These are phyloP conservation scores for Begonia loranthoides DNA, from an alignment of 306 rosid species.

Conservation along the genomic window DNA sequence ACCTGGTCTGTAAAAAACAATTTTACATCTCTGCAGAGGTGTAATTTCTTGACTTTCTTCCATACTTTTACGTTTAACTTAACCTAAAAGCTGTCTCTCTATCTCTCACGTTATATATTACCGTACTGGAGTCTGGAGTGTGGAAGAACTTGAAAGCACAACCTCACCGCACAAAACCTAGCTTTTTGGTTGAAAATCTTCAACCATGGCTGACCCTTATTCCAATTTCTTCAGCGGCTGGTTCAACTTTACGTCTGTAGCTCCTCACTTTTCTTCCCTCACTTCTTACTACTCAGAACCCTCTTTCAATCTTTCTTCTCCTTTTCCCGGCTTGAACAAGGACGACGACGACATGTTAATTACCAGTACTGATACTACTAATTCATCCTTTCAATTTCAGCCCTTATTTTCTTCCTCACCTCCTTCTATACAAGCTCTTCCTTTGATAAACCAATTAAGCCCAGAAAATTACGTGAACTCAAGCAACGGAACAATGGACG, in stretches of 20 bases:
- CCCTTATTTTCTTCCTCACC: constrained; percentile 5
- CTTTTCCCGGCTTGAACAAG: neutral
- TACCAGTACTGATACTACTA: too few species aligned
- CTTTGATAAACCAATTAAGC: constrained; percentile 27
- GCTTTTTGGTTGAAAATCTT: neutral
- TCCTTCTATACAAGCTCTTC: constrained; percentile 42
- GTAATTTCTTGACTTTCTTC: constrained; percentile 23
- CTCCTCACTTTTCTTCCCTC: constrained; percentile 7
- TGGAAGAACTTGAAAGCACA: constrained; percentile 7
- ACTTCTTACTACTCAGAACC: constrained; percentile 7
- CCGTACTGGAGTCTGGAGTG: neutral
- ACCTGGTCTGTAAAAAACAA: neutral
- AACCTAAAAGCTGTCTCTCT: constrained; percentile 1
- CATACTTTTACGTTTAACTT: constrained; percentile 15
- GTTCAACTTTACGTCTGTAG: constrained; percentile 41
- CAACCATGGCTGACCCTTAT: constrained; percentile 51
- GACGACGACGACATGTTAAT: too few species aligned
- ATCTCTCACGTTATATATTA: constrained; percentile 10
- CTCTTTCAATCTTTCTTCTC: constrained; percentile 4
- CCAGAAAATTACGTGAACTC: constrained; percentile 15
- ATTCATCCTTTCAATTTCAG: constrained; percentile 1
- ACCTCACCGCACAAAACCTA: constrained; percentile 7
- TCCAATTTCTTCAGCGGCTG: constrained; percentile 29
- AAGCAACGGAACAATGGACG: too few species aligned
- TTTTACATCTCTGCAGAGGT: constrained; percentile 22